Base-by-base conservation (phyloP, 202 grass and related monocot species). In the Carex arenaria region DNA sequence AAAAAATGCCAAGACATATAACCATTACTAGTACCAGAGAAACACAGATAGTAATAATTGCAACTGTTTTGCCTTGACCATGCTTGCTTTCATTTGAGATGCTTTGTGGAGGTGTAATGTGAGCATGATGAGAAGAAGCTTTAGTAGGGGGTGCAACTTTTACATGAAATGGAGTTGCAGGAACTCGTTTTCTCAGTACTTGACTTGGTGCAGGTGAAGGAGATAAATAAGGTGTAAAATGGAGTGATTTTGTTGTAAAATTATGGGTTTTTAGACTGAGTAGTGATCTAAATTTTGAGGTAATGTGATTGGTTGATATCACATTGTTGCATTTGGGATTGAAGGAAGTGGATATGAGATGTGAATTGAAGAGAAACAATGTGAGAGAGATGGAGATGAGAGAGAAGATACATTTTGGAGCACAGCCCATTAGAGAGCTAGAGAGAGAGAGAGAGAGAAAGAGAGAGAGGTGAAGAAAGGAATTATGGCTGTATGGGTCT, bases 351-450 rank as follows among this genome's bases (percentile, higher is more conserved):
- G 63, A 66, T 40, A 86, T 32, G 10, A 89, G 62, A 64, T 54
- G 73, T 67, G 72, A 84, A 20, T 86, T 72, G 51, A 84, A 80
- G 64, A 89, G 64, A 57, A 89, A 23, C 65, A 89, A 47, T 67
- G 83, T 75, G 57, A 87, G 61, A 55, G 85, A 64, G 67, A 88
- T 40, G 75, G 89, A 42, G 78, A 78, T 49, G 78, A 91, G 87
- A 78, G 78, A 61, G 56, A 84, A 76, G 80, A 82, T 85, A 30
- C 80, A 87, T 34, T 59, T 85, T 60, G 70, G 22, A 61, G 80
- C 70, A 85, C 64, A 34, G 31, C 85, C 14, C 95, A 98, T 98
- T 78, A 72, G 34, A 81, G 81, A 72, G 73, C 59, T 60, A 47
- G 61, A 83, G 84, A 74, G 40, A 61, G 22, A 63, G 87, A 85